These are phyloP conservation scores for Luvunga scandens DNA, from an alignment of 345 rosid genomes.

Conservation along the genomic window DNA sequence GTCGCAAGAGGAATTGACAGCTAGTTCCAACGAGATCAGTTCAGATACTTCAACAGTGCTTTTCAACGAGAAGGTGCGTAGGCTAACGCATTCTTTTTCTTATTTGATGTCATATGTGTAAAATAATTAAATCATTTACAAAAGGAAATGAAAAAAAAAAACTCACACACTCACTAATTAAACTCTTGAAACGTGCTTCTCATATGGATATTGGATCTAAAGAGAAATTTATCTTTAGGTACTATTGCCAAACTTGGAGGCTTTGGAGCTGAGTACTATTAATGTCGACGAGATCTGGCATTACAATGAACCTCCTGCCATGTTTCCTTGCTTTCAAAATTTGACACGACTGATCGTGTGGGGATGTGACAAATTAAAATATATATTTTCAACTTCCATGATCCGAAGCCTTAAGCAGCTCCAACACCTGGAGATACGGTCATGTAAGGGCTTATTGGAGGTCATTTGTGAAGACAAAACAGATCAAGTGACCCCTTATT, in stretches of 20 bases:
- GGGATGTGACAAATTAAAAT: background rate
- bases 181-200: no score
- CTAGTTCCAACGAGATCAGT: background rate
- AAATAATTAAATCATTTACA: no score
- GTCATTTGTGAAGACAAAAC: conserved; percentile 12
- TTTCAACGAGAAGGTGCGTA: background rate
- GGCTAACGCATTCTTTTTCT: no score
- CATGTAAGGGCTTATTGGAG: background rate
- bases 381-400: background rate
- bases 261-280: background rate
- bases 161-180: no score
- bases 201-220: no score
- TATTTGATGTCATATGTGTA: no score
- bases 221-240: background rate
- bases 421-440: background rate
- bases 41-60: background rate
- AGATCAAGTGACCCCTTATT: background rate
- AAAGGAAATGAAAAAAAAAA: no score
- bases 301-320: background rate
- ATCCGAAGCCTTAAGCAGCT: background rate
- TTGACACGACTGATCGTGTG: background rate
- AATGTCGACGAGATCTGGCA: conserved; percentile 9
- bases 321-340: background rate
- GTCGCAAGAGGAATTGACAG: background rate
- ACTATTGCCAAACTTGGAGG: conserved; percentile 18